Base-by-base conservation (phyloP, 176 grass and related monocot genomes). In the Avena eriantha region DNA sequence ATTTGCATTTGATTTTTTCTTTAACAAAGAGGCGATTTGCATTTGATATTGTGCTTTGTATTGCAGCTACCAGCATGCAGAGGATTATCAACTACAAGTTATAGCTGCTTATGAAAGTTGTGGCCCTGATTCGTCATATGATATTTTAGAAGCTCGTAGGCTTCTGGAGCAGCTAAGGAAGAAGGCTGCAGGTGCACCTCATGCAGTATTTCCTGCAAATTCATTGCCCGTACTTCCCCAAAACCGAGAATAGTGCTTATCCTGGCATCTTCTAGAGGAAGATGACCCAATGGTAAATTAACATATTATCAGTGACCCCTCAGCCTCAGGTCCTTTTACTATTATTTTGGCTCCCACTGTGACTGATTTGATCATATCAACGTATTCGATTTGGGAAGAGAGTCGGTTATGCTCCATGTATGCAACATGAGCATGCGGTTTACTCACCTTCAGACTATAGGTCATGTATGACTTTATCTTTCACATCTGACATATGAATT, bases 191-290 rank as follows among this genome's bases (percentile, higher is more conserved):
- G 93, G 91, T n/a, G 75, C 23, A 58, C 66, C 21, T 77, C 16
- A 74, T 87, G 91, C 89, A 66, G 89, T 87, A 72, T 93, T 93
- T 83, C 91, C 94, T 71, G 94, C 91, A 82, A 73, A 95, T 63
- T 36, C 89, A 23, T 22, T 95, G 58, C 94, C 94, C 0, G 5
- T 81, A 43, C 79, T 86, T 36, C 83, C 75, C 0, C 24, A 86
- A 57, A 19, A 33, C 31, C 46, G 26, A 69, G 39, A 89, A 50
- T 92, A 81, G 67, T 59, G n/a, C 24, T 70, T 49, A 31, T 80
- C 50, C 12, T 4, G 67, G 79, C 33, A 85, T 34, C 23, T 60
- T 3, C 61, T 84, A 45, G 29, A 84, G 76, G 59, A 70, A 88
- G n/a, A 81, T 43, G 69, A 70, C 53, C 65, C 8, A 15, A 35